phyloP scores from a whole-genome alignment of 1,284 basidiomycete species.

The Earliella scabrosa region DNA sequence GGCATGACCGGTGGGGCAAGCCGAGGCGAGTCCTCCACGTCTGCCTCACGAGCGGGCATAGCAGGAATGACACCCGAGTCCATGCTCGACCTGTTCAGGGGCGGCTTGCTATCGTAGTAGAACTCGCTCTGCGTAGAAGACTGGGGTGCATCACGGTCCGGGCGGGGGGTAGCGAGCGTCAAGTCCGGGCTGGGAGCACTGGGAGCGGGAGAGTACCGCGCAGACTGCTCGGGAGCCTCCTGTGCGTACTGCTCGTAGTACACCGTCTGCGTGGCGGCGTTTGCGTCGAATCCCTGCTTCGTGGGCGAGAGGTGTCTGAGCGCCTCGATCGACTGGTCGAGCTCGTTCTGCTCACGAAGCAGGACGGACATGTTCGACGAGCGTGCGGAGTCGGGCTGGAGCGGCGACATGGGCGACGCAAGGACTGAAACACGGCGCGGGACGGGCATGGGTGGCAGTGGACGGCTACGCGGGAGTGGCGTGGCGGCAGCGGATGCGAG shows the following conservation, averaged over 20 bases:
- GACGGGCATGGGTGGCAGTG: slow-evolving; percentile 22
- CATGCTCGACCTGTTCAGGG: slow-evolving; percentile 37
- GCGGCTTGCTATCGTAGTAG: slow-evolving; percentile 69
- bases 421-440: slow-evolving; percentile 7
- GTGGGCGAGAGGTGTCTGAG: slow-evolving; percentile 52
- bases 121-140: slow-evolving; percentile 59
- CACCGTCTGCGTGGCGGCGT: slow-evolving; percentile 5
- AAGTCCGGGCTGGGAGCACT: slow-evolving; percentile 19
- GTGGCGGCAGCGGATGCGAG: slow-evolving; percentile 16
- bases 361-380: slow-evolving; percentile 50
- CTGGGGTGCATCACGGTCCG: slow-evolving; percentile 6
- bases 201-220: background rate
- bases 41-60: background rate
- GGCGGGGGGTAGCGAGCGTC: slow-evolving; percentile 29
- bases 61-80: slow-evolving; percentile 19
- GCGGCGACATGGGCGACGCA: slow-evolving; percentile 17
- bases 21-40: background rate
- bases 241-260: slow-evolving; percentile 11
- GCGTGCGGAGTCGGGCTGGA: slow-evolving; percentile 28
- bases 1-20: slow-evolving; percentile 14
- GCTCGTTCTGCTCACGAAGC: slow-evolving; percentile 62
- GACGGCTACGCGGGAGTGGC: slow-evolving; percentile 20
- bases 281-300: slow-evolving; percentile 17
- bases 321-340: slow-evolving; percentile 67
- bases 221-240: background rate